These are phyloP conservation scores for Lomentospora prolificans DNA, from an alignment of 2,329 filamentous ascomycete species.

Conservation along the genomic window DNA sequence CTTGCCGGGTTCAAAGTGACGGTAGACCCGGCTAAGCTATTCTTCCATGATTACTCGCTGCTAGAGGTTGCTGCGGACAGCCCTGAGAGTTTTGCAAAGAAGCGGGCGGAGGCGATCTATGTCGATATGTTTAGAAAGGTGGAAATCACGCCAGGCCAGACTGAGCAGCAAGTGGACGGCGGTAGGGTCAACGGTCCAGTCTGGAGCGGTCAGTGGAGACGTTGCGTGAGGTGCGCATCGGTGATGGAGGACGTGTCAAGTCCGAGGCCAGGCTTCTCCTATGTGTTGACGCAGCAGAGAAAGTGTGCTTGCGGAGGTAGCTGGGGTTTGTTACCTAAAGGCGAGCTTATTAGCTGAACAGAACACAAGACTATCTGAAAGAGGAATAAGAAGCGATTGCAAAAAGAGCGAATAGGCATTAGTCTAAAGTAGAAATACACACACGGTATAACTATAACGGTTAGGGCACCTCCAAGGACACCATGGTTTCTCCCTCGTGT, in stretches of 20 bases:
- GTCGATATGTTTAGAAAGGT: conserved; percentile 51
- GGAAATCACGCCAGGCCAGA: conserved; percentile 30
- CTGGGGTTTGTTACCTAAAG: conserved; percentile 29
- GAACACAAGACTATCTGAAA: too few relatives aligned
- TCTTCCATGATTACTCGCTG: conserved; percentile 62
- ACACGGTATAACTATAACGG: too few relatives aligned
- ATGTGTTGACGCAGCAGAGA: conserved; percentile 44
- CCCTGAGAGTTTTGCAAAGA: conserved; percentile 30
- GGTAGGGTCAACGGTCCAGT: conserved; percentile 6
- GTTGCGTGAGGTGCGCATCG: conserved; percentile 47
- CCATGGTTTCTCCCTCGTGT: too few relatives aligned
- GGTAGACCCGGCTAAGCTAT: conserved; percentile 57
- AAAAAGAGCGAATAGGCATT: too few relatives aligned
- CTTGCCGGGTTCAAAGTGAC: conserved; percentile 47
- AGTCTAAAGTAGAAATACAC: too few relatives aligned
- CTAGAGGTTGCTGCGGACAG: conserved; percentile 55
- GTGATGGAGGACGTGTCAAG: conserved; percentile 53
- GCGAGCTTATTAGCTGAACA: background rate
- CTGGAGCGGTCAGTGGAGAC: conserved; percentile 19
- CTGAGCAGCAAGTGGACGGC: conserved; percentile 24
- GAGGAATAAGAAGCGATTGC: too few relatives aligned
- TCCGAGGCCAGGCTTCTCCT: conserved; percentile 38
- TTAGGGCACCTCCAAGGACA: too few relatives aligned
- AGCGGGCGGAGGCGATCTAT: conserved; percentile 26
- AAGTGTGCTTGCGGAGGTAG: conserved; percentile 45